These are phyloP conservation scores for Coffea eugenioides DNA, from an alignment of 257 asterid species.

Conservation along the genomic window DNA sequence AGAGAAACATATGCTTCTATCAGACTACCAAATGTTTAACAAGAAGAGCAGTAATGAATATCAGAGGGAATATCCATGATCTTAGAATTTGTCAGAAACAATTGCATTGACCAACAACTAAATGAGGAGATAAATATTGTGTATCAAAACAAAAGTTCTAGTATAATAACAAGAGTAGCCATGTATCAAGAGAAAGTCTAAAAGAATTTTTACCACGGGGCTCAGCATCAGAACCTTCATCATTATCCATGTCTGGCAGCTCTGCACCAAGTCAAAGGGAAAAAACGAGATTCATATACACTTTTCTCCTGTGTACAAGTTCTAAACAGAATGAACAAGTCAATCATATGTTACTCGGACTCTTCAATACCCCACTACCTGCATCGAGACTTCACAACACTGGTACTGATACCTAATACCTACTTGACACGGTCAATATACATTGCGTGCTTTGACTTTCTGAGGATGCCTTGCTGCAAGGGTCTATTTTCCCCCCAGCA, in stretches of 20 bases:
- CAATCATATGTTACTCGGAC: not conserved
- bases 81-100: not conserved
- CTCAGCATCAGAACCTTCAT: slow-evolving; percentile 59
- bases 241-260: slow-evolving; percentile 80
- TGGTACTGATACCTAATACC: not conserved
- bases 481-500: too few relatives aligned
- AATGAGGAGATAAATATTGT: not conserved
- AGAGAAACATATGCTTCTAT: not conserved
- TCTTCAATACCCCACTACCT: not conserved
- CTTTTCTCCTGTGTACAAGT: not conserved
- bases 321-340: not conserved
- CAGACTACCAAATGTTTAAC: not conserved
- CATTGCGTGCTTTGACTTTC: not conserved
- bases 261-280: slow-evolving; percentile 42
- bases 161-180: not conserved
- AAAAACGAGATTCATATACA: not conserved
- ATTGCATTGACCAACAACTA: not conserved
- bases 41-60: not conserved
- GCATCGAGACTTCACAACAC: not conserved
- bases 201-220: slow-evolving; percentile 25
- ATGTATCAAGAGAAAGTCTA: not conserved
- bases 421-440: not conserved
- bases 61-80: not conserved
- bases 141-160: too few relatives aligned
- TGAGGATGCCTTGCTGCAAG: too few relatives aligned